Evolutionary conservation across 306 rosid species (phyloP).

Genomic region (Malus fusca): DNA sequence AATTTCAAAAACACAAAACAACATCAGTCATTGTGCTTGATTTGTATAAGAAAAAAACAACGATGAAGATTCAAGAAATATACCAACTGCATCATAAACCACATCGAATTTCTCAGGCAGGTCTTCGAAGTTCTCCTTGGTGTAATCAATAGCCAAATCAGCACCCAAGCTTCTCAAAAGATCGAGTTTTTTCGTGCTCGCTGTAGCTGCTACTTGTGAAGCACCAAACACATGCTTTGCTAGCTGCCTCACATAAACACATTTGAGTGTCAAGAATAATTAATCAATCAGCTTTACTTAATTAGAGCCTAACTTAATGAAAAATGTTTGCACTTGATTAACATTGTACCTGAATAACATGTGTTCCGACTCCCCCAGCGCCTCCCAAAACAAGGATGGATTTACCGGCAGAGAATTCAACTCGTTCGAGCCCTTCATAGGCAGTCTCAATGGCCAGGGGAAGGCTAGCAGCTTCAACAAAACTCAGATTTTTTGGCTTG

Average conservation of each 20-base stretch:
- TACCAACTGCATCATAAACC: slow-evolving; percentile 62
- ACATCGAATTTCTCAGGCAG: slow-evolving; percentile 61
- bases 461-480: slow-evolving; percentile 70
- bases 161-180: slow-evolving; percentile 49
- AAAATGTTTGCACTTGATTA: not conserved
- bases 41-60: no score
- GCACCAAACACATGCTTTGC: slow-evolving; percentile 69
- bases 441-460: slow-evolving; percentile 66
- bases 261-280: not conserved
- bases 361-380: slow-evolving; percentile 69
- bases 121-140: slow-evolving; percentile 48
- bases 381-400: slow-evolving; percentile 72
- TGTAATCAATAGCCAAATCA: slow-evolving; percentile 57
- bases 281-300: not conserved
- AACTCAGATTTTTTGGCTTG: slow-evolving; percentile 58
- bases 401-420: slow-evolving; percentile 37
- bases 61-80: not conserved
- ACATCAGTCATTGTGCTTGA: not conserved
- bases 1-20: not conserved
- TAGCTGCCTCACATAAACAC: slow-evolving; percentile 24
- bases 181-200: slow-evolving; percentile 48
- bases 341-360: slow-evolving; percentile 43
- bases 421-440: slow-evolving; percentile 50
- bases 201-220: slow-evolving; percentile 56
- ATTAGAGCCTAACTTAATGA: not conserved